A percentile compares a stretch with the other conserved stretches of the same genome.
Conservation (phyloP, 2,329 filamentous ascomycete genomes). For the Aquanectria penicillioides region DNA sequence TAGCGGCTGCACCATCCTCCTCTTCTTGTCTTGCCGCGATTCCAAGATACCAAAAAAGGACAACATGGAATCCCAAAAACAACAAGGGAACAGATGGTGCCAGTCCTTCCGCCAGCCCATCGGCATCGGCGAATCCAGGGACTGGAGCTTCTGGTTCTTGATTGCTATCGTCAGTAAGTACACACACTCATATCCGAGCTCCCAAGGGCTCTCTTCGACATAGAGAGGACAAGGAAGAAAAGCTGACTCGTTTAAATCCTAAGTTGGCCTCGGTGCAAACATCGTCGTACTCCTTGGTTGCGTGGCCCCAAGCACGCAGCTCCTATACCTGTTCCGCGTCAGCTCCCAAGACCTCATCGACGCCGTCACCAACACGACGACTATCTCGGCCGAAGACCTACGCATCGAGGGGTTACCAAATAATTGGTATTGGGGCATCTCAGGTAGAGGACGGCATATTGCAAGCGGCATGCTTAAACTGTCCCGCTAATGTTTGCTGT, state of each 20-base stretch:
- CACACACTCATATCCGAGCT: background rate
- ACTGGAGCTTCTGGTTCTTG: slow-evolving; percentile 27
- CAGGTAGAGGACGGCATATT: no score
- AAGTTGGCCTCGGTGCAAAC: slow-evolving; percentile 26
- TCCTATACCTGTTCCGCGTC: slow-evolving; percentile 29
- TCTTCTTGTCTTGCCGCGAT: no score
- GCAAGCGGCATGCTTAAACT: no score
- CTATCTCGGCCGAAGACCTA: slow-evolving; percentile 6
- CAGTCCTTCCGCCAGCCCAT: slow-evolving; percentile 16
- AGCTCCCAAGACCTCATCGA: slow-evolving; percentile 22
- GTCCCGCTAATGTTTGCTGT: background rate
- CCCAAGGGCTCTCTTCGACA: no score
- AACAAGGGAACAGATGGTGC: background rate
- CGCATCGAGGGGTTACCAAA: slow-evolving; percentile 20
- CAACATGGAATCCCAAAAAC: slow-evolving; percentile 3
- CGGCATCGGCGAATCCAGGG: slow-evolving; percentile 24
- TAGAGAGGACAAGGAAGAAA: background rate
- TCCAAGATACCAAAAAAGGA: no score
- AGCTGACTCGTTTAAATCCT: background rate
- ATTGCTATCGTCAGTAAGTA: slow-evolving; percentile 23
- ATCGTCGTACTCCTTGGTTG: slow-evolving; percentile 24
- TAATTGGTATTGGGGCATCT: slow-evolving; percentile 31
- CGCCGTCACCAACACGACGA: slow-evolving; percentile 21
- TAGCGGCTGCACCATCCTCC: no score
- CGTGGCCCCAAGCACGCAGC: slow-evolving; percentile 15